Base-by-base conservation (phyloP, 495 filamentous ascomycete genomes). In the Penicillium robsamsonii region DNA sequence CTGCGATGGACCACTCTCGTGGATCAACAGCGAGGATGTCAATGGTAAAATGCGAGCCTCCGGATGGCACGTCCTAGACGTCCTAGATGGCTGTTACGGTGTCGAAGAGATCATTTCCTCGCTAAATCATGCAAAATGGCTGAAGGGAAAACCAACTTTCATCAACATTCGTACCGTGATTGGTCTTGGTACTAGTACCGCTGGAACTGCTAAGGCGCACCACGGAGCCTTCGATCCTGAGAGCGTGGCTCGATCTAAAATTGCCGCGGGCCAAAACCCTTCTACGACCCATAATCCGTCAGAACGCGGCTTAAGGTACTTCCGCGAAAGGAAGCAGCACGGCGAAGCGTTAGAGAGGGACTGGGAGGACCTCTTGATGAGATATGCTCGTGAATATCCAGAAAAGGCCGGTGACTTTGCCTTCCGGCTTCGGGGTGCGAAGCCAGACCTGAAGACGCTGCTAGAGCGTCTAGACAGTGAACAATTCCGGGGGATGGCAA, bases 121-220 rank as follows among this genome's bases (percentile, higher is more conserved):
- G 0, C 61, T 83, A 12, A 46, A 63, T 4, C 22, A 58, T 17
- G 76, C 75, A 64, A 65, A 31, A 10, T 22, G 18, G 9, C 45
- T 55, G 9, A 64, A 48, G 13, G 68, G 55, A 15, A 79, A 75
- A 59, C 79, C 80, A 1, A 69, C 67, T 8, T 78, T 83, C 43
- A 75, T 83, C 57, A 81, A 83, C 60, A 65, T 79, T 41, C 62
- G 62, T 17, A 81, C 78, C 0, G 63, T 74, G 27, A 81, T 81
- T 46, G 78, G 77, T 3, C 31, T 77, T 4, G 78, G 73, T 7
- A 76, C 64, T 25, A 46, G 49, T 1, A 55, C 63, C 3, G 74
- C 70, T 5, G 76, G 76, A 9, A 65, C 70, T 31, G 65, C 66
- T 8, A 66, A 64, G 37, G 74, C 73, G 10, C 79, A 81, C 45